Evolutionary conservation across 1,284 basidiomycete genomes (phyloP).

Genomic region (Xerocomus amazonicus): DNA sequence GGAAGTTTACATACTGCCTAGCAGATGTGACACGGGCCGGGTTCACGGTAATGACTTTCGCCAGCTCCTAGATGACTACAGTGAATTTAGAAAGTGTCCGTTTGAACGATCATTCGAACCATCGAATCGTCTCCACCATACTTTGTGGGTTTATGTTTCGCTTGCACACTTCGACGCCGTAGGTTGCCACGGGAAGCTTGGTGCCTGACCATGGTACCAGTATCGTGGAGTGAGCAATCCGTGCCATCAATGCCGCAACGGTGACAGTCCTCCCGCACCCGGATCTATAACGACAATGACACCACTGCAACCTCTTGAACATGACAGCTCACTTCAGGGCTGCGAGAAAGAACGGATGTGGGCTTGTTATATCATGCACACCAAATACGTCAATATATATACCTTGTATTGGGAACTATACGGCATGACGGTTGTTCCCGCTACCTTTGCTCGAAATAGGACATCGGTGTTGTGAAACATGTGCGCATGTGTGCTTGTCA

Average conservation of each 20-base stretch:
- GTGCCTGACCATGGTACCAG: conserved; percentile 24
- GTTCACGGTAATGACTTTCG: not conserved
- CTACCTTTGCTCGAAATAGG: conserved; percentile 7
- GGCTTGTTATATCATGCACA: conserved; percentile 15
- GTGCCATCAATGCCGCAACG: not conserved
- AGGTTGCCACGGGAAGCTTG: conserved; percentile 10
- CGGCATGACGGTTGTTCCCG: conserved; percentile 20
- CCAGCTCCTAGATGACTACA: not conserved
- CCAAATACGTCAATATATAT: conserved; percentile 27
- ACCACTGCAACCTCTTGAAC: not conserved
- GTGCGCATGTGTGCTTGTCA: conserved; percentile 2
- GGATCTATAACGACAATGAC: not conserved
- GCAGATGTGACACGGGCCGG: not conserved
- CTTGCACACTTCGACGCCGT: conserved; percentile 5
- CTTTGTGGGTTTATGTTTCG: conserved; percentile 11
- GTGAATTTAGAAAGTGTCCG: not conserved
- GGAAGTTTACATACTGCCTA: not conserved
- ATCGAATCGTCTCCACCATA: conserved; percentile 2
- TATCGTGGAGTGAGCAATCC: conserved; percentile 26
- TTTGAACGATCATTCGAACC: not conserved
- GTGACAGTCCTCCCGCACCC: conserved; percentile 18
- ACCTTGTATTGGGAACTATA: conserved; percentile 25
- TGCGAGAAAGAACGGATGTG: conserved; percentile 15
- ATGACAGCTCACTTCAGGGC: conserved; percentile 2
- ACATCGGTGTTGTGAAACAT: conserved; percentile 1